Percentiles rank a stretch among this genome's conserved stretches.
phyloP scores from a whole-genome alignment of 352 stramenopile genomes.

The Phytophthora tubulina region DNA sequence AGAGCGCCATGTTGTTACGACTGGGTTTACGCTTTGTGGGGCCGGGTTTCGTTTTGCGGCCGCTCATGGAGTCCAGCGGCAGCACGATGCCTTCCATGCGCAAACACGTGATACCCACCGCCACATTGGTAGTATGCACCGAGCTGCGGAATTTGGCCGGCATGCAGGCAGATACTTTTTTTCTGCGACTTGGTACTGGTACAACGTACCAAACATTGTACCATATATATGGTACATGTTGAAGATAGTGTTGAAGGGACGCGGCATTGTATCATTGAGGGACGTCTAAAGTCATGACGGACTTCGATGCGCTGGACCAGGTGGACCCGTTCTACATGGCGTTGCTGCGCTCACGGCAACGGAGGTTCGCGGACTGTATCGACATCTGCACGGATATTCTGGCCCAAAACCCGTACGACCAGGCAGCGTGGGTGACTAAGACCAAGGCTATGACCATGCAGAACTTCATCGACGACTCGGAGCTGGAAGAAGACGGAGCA shows the following conservation, averaged over 20 bases:
- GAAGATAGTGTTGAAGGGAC: constrained; percentile 17
- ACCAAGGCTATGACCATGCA: constrained; percentile 89
- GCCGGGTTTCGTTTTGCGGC: constrained; percentile 22
- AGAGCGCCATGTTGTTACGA: constrained; percentile 33
- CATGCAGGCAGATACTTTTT: constrained; percentile 4
- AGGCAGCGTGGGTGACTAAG: constrained; percentile 93
- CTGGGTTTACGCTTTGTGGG: constrained; percentile 6
- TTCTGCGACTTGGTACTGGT: no score
- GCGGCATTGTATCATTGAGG: constrained; percentile 4
- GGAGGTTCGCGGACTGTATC: constrained; percentile 84
- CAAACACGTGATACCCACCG: constrained; percentile 26
- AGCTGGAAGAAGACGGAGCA: constrained; percentile 92
- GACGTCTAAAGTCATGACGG: constrained; percentile 6
- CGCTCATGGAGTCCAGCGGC: constrained; percentile 54
- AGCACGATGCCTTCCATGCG: constrained; percentile 56
- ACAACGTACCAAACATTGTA: no score
- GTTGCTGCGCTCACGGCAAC: constrained; percentile 77
- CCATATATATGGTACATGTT: no score
- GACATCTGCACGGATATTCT: constrained; percentile 89
- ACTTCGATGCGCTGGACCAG: constrained; percentile 59
- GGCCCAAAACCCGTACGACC: constrained; percentile 87
- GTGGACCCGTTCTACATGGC: constrained; percentile 93
- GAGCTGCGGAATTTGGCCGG: constrained; percentile 8
- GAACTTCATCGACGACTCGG: constrained; percentile 93
- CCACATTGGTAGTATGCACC: constrained; percentile 4